A percentile compares a stretch with the other conserved stretches of the same genome.
Conservation (phyloP, 1,284 basidiomycete genomes). For the Naganishia albida region DNA sequence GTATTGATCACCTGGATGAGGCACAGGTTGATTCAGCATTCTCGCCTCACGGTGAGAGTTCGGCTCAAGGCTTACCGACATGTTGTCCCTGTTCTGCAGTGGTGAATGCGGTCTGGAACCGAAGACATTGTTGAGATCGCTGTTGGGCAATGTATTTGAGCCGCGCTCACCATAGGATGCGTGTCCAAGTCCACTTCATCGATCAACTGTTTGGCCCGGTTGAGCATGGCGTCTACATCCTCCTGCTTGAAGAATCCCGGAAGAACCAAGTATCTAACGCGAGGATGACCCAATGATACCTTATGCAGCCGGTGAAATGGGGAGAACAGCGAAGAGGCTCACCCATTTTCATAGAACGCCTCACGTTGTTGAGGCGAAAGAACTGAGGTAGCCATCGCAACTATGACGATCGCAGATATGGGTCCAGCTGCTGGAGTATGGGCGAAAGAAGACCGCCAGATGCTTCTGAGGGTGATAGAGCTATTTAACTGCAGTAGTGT, state of each 20-base stretch:
- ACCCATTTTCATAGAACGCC: conserved; percentile 16
- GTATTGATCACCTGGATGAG: conserved; percentile 77
- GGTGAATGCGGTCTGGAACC: conserved; percentile 76
- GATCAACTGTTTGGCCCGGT: conserved; percentile 70
- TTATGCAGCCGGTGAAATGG: not conserved
- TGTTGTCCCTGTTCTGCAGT: conserved; percentile 68
- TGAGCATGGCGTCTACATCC: conserved; percentile 66
- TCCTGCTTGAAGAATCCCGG: conserved; percentile 67
- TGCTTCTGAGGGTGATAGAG: too few relatives aligned
- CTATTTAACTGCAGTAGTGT: too few relatives aligned
- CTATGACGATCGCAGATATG: too few relatives aligned
- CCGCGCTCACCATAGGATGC: conserved; percentile 72
- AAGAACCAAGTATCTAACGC: conserved; percentile 69
- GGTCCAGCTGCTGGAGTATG: too few relatives aligned
- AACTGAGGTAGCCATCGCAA: too few relatives aligned
- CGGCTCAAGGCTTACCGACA: conserved; percentile 37
- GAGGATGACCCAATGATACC: not conserved
- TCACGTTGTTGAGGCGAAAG: conserved; percentile 12
- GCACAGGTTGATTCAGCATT: not conserved
- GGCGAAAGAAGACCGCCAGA: too few relatives aligned
- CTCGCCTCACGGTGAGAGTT: not conserved
- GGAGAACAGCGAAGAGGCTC: not conserved
- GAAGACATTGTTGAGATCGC: not conserved
- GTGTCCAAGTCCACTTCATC: conserved; percentile 70
- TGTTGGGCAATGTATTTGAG: not conserved